Evolutionary conservation across 257 asterid species (phyloP).

Genomic region (Gentiana straminea): DNA sequence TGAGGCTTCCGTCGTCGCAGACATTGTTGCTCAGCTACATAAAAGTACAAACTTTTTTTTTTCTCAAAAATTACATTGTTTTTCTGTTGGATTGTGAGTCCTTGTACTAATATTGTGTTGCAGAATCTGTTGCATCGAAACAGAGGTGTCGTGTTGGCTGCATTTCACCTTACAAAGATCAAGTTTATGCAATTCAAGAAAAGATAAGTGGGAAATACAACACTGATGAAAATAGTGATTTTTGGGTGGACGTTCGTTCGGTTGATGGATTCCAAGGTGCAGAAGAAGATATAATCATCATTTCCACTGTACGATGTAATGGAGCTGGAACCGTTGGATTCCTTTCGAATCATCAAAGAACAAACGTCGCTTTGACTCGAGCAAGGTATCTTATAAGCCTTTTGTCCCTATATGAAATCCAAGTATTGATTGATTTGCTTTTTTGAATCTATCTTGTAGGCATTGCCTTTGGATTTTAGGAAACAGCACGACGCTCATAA

Average conservation of each 20-base stretch:
- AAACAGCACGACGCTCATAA: constrained; percentile 39
- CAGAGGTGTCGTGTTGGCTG: constrained; percentile 56
- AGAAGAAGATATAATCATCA: constrained; percentile 67
- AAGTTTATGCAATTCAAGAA: constrained; percentile 51
- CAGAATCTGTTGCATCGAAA: constrained; percentile 32
- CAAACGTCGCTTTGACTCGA: constrained; percentile 65
- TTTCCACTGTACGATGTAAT: constrained; percentile 67
- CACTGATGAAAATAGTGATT: constrained; percentile 30
- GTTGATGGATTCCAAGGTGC: constrained; percentile 93
- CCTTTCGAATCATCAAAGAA: constrained; percentile 47
- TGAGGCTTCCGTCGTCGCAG: constrained; percentile 44
- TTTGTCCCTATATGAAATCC: too few species aligned
- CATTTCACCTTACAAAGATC: constrained; percentile 79
- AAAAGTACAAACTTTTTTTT: constrained; percentile 19
- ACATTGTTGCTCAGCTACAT: constrained; percentile 47
- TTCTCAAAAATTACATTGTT: not conserved
- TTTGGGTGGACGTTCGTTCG: constrained; percentile 55
- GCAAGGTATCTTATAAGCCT: constrained; percentile 34
- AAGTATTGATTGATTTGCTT: not conserved
- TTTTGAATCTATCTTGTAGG: constrained; percentile 20
- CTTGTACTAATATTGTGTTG: not conserved
- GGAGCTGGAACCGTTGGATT: constrained; percentile 61
- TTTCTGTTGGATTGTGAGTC: not conserved
- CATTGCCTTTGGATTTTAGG: constrained; percentile 69
- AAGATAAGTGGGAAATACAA: constrained; percentile 42